Evolutionary conservation across 106 monocot genomes (phyloP).

Genomic region (Alisma plantagoaquatica): DNA sequence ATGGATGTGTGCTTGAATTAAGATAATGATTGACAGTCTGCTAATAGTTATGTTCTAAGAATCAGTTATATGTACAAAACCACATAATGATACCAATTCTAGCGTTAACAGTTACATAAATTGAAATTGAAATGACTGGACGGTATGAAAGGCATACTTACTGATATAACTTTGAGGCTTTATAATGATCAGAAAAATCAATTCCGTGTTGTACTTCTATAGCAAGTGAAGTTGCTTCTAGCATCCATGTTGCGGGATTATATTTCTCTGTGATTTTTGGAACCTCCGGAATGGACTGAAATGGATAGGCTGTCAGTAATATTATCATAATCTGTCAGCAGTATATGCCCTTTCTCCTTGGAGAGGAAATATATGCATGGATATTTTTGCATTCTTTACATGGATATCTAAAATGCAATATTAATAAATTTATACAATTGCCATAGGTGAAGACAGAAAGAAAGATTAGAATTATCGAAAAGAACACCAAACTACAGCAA

Average conservation of each 20-base stretch:
- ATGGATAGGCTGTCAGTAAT: not conserved
- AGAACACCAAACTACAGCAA: not conserved
- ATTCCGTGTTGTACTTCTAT: constrained; percentile 20
- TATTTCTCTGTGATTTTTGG: constrained; percentile 27
- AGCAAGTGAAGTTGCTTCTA: constrained; percentile 30
- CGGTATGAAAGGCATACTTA: constrained; percentile 6
- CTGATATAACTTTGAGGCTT: constrained; percentile 17
- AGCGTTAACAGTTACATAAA: not conserved
- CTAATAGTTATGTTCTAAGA: not conserved
- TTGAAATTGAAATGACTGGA: not conserved
- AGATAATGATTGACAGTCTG: not conserved
- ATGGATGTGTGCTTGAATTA: not conserved
- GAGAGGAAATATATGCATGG: no score
- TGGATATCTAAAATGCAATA: no score
- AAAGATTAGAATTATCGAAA: not conserved
- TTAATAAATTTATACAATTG: no score
- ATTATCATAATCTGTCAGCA: not conserved
- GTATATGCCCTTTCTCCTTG: no score
- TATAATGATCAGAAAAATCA: constrained; percentile 34
- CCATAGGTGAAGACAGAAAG: no score
- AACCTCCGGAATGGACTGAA: constrained; percentile 27
- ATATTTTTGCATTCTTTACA: no score
- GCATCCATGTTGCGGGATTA: constrained; percentile 59
- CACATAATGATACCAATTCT: no score
- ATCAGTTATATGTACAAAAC: no score